Base-by-base conservation (phyloP, 2,329 filamentous ascomycete species). In the Meredithiella fracta region DNA sequence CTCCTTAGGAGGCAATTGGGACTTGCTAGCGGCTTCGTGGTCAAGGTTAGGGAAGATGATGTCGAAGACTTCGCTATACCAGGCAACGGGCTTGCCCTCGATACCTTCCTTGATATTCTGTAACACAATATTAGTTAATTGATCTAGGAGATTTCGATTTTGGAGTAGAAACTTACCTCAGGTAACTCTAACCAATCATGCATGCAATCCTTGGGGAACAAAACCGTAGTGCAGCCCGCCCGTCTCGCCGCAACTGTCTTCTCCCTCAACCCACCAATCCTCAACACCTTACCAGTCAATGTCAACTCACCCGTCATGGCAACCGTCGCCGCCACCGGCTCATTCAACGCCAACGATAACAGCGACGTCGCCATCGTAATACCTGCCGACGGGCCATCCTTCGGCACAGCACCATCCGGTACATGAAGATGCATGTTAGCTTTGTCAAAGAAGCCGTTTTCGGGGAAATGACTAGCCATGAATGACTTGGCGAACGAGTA, bases 261-360 rank as follows among this genome's bases (percentile, higher is more conserved):
- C 73, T 98, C 92, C 50, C 92, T 76, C 62, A 98, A 71, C 0
- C 92, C 92, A 52, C 92, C 92, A 66, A 98, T 98, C 60, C 92
- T 78, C 54, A 98, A 72, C 1, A 98, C 91, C 72, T 98, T 98
- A 55, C 92, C 92, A 1, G 92, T 98, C 54, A 98, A 82, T 1
- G 94, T 98, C 61, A 98, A 74, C 70, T 98, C 92, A 60, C 92
- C 92, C 1, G 92, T 98, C 92, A 98, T 98, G 58, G 94, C 91
- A 62, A 97, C 82, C 0, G 86, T 88, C 5, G 91, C 87, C 65
- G 89, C 77, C 52, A 98, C 76, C 15, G 83, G 77, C 49, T 78
- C 77, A 62, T 95, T 80, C 40, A 97, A 72, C 7, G 88, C 91
- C 60, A 98, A 73, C 54, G 85, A 91, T 53, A 98, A 74, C 63